Evolutionary conservation across 495 filamentous ascomycete genomes (phyloP).

Genomic region (Viridothelium virens): DNA sequence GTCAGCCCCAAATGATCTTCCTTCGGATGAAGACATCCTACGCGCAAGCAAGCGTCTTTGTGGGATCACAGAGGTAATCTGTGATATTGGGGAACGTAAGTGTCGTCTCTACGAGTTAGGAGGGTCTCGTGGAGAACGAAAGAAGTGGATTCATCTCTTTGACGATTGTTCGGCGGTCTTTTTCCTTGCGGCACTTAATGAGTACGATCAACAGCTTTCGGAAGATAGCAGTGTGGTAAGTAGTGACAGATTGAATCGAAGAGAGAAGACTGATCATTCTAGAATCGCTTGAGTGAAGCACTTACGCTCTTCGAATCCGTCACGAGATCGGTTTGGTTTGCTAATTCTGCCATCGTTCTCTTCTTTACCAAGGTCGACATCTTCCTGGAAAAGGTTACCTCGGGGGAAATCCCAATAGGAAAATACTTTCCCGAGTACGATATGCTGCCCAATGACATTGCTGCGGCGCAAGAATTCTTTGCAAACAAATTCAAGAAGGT

Average conservation of each 20-base stretch:
- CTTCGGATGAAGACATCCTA: background rate
- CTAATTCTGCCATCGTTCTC: background rate
- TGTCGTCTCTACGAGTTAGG: background rate
- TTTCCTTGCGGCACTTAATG: slow-evolving; percentile 1
- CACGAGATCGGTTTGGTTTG: background rate
- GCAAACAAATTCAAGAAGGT: background rate
- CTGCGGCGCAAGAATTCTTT: background rate
- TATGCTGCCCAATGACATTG: background rate
- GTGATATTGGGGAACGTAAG: background rate
- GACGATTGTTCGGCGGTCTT: background rate
- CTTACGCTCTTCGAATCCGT: background rate
- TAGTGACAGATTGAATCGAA: background rate
- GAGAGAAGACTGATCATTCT: background rate
- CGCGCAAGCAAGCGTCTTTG: background rate
- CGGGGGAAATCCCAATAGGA: background rate
- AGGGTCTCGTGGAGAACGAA: background rate
- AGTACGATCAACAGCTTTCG: background rate
- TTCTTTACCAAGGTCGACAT: background rate
- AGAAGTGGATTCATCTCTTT: slow-evolving; percentile 3
- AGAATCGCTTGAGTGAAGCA: background rate
- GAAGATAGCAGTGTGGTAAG: background rate
- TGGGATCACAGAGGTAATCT: background rate
- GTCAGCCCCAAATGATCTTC: background rate
- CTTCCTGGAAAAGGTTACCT: background rate
- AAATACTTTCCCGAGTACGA: background rate